phyloP scores from a whole-genome alignment of 306 rosid species.

The Lithocarpus polystachyus region DNA sequence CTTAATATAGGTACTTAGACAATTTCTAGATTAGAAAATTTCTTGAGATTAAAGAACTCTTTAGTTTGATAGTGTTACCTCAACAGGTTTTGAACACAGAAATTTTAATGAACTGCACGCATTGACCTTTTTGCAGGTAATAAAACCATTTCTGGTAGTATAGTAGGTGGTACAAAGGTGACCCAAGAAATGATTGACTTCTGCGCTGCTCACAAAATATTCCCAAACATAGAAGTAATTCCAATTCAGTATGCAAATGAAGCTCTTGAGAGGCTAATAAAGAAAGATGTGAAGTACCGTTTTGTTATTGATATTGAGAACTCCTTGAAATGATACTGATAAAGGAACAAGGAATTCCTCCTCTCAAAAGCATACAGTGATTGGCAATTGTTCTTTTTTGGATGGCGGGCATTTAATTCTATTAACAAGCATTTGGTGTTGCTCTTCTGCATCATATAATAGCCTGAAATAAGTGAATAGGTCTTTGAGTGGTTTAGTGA shows the following conservation, averaged over 20 bases:
- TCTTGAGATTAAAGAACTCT: slow-evolving; percentile 2
- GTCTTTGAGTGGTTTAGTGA: background rate
- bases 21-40: background rate
- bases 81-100: background rate
- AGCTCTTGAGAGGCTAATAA: slow-evolving; percentile 75
- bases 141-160: slow-evolving; percentile 60
- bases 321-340: slow-evolving; percentile 43
- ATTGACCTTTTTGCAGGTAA: slow-evolving; percentile 43
- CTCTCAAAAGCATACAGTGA: background rate
- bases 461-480: background rate
- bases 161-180: slow-evolving; percentile 63
- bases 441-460: background rate
- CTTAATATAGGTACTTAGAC: slow-evolving; percentile 52
- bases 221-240: slow-evolving; percentile 73
- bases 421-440: background rate
- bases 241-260: slow-evolving; percentile 77
- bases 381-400: background rate
- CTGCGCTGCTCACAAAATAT: slow-evolving; percentile 56
- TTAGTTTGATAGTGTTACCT: background rate
- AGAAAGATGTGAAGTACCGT: slow-evolving; percentile 69
- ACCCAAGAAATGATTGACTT: slow-evolving; percentile 75
- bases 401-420: background rate
- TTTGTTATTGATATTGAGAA: slow-evolving; percentile 80
- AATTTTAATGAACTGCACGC: background rate
- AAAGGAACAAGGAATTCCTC: slow-evolving; percentile 3